Evolutionary conservation across 75 land plant genomes (phyloP).

Genomic region (Ceratopteris richardii): DNA sequence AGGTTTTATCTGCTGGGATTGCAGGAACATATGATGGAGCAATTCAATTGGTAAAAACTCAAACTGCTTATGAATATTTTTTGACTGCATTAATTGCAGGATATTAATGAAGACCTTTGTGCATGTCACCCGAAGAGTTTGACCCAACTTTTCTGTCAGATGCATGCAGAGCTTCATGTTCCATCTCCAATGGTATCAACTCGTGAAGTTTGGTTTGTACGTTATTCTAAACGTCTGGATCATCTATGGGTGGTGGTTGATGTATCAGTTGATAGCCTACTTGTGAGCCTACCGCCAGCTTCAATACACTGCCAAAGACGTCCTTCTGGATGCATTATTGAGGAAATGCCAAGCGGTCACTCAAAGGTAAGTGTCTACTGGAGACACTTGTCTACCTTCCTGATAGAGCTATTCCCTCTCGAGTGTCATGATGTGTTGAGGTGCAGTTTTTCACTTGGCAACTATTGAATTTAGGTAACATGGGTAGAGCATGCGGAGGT

Average conservation of each 20-base stretch:
- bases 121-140: no score
- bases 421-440: no score
- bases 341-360: constrained; percentile 69
- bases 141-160: no score
- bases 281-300: constrained; percentile 45
- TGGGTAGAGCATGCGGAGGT: constrained; percentile 80
- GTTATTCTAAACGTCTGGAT: constrained; percentile 47
- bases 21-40: constrained; percentile 38
- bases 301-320: no score
- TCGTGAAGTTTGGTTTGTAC: constrained; percentile 56
- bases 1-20: constrained; percentile 31
- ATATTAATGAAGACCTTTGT: no score
- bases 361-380: no score
- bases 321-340: constrained; percentile 76
- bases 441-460: no score
- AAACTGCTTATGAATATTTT: no score
- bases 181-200: constrained; percentile 67
- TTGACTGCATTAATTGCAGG: no score
- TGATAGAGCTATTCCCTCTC: no score
- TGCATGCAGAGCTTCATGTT: constrained; percentile 80
- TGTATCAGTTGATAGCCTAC: constrained; percentile 55
- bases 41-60: constrained; percentile 41
- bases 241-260: constrained; percentile 66
- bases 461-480: no score
- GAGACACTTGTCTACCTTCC: no score